Evolutionary conservation across 306 rosid species (phyloP).

Genomic region (Trichosanthes cucumerina): DNA sequence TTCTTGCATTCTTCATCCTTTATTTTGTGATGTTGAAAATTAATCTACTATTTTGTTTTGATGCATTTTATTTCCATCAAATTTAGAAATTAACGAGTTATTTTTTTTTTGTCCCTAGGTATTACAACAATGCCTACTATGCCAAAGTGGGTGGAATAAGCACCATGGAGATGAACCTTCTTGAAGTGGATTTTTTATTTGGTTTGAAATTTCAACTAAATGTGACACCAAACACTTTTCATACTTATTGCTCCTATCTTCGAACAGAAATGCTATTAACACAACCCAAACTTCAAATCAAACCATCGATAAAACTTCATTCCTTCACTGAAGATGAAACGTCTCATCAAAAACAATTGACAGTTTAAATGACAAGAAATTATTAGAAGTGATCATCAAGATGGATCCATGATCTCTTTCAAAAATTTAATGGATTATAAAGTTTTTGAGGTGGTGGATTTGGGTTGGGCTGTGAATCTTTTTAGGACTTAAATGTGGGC

Average conservation of each 20-base stretch:
- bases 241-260: constrained; percentile 35
- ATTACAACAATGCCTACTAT: constrained; percentile 87
- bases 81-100: not conserved
- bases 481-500: not conserved
- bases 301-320: not conserved
- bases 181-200: constrained; percentile 75
- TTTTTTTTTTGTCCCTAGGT: constrained; percentile 40
- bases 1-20: too few species aligned
- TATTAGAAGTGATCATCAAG: not conserved
- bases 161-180: constrained; percentile 70
- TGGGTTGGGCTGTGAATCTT: not conserved
- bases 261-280: not conserved
- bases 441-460: not conserved
- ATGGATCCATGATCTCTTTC: too few species aligned
- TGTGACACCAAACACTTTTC: constrained; percentile 58
- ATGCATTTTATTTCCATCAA: not conserved
- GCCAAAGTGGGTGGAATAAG: constrained; percentile 94
- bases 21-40: too few species aligned
- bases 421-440: not conserved
- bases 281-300: not conserved
- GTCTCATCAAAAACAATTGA: not conserved
- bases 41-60: too few species aligned
- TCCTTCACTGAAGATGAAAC: not conserved
- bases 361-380: not conserved
- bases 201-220: constrained; percentile 68